These are phyloP conservation scores for Penicillium hordei DNA, from an alignment of 2,329 filamentous ascomycete species.

Conservation along the genomic window DNA sequence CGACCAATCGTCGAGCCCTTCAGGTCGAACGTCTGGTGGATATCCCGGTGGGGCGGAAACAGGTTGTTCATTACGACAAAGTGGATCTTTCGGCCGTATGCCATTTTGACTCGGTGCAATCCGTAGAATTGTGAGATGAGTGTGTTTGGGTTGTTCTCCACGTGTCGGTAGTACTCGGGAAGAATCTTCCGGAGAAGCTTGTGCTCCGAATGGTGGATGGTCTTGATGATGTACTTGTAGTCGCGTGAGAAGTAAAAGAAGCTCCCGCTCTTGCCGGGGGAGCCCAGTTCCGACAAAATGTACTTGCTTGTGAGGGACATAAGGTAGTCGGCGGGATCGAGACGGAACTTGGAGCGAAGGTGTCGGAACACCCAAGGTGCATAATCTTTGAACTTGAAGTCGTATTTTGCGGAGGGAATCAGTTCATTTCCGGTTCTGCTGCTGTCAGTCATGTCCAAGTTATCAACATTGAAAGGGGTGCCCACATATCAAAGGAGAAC, in stretches of 20 bases:
- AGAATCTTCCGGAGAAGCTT: constrained; percentile 52
- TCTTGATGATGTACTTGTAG: constrained; percentile 99
- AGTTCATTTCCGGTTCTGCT: constrained; percentile 88
- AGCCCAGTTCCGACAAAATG: constrained; percentile 94
- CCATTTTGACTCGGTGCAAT: constrained; percentile 95
- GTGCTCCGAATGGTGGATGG: constrained; percentile 87
- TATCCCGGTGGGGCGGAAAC: constrained; percentile 94
- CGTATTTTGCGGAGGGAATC: constrained; percentile 96
- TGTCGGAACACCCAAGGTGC: constrained; percentile 99
- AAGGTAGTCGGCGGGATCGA: constrained; percentile 95
- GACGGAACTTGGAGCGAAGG: constrained; percentile 79
- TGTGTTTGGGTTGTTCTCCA: constrained; percentile 91
- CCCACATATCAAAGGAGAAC: constrained; percentile 97
- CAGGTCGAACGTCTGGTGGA: constrained; percentile 93
- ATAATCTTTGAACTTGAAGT: constrained; percentile 99
- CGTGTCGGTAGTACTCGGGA: constrained; percentile 90
- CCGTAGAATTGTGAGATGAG: constrained; percentile 97
- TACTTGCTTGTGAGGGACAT: constrained; percentile 99
- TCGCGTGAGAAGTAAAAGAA: constrained; percentile 99
- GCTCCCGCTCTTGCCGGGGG: constrained; percentile 95
- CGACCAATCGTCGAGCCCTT: constrained; percentile 95
- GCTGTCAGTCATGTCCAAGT: constrained; percentile 35
- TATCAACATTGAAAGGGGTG: constrained; percentile 20
- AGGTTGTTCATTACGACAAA: constrained; percentile 99
- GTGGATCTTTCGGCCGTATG: constrained; percentile 96